Percentiles rank a stretch among this genome's conserved stretches.
phyloP scores from a whole-genome alignment of 164 flowering plant genomes.

The Cinnamomum chago region DNA sequence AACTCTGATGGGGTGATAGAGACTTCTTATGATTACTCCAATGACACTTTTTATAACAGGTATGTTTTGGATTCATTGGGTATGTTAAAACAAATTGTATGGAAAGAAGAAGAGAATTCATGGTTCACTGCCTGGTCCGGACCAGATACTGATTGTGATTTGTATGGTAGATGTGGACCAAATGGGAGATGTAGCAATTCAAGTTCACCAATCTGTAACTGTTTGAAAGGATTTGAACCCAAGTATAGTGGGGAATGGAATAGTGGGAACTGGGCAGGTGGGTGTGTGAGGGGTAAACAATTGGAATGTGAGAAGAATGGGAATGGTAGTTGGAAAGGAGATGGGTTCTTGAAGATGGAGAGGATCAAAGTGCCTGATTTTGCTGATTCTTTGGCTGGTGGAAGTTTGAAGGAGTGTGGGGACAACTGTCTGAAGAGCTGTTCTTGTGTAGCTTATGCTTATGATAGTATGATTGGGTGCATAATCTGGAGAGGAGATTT shows the following conservation, averaged over 20 bases:
- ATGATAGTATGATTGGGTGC: constrained; percentile 1
- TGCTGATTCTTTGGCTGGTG: not conserved
- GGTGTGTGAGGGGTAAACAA: constrained; percentile 6
- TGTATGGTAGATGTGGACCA: not conserved
- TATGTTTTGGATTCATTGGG: not conserved
- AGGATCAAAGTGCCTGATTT: constrained; percentile 11
- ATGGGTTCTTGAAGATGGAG: constrained; percentile 3
- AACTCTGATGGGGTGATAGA: not conserved
- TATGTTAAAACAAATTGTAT: too few relatives aligned
- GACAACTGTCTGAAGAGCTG: constrained; percentile 11
- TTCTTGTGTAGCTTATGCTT: constrained; percentile 10
- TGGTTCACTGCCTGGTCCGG: not conserved
- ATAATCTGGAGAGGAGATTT: not conserved
- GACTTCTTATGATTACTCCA: not conserved
- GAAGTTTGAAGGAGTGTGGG: not conserved
- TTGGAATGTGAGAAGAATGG: constrained; percentile 14
- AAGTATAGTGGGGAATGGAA: not conserved
- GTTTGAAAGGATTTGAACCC: constrained; percentile 2
- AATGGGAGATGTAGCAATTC: not conserved
- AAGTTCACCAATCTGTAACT: not conserved
- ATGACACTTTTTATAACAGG: not conserved
- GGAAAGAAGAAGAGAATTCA: not conserved
- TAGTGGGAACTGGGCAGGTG: constrained; percentile 1
- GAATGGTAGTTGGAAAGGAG: not conserved
- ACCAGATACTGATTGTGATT: not conserved